Evolutionary conservation across 2,329 filamentous ascomycete species (phyloP).

Genomic region (Pseudopithomyces maydicus): DNA sequence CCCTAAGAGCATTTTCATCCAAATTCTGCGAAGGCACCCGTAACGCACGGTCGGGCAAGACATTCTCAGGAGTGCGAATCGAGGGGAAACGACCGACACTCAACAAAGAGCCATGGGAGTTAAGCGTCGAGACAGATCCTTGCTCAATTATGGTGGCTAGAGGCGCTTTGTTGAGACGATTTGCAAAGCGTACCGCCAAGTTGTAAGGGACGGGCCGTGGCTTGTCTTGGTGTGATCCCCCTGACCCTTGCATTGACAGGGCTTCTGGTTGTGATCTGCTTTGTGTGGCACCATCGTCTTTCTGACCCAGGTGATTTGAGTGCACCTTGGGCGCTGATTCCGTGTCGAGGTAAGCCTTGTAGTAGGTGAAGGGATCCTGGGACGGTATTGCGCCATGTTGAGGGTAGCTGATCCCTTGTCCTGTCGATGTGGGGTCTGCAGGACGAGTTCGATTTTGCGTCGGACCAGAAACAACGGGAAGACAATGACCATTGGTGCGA

Average conservation of each 20-base stretch:
- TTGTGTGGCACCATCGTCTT: slow-evolving; percentile 21
- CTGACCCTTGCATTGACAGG: slow-evolving; percentile 7
- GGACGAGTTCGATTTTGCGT: slow-evolving; percentile 14
- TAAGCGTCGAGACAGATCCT: slow-evolving; percentile 48
- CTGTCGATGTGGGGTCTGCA: slow-evolving; percentile 13
- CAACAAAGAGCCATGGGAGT: slow-evolving; percentile 37
- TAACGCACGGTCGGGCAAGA: slow-evolving; percentile 19
- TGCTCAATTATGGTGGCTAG: slow-evolving; percentile 53
- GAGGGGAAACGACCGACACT: slow-evolving; percentile 25
- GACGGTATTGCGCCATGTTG: slow-evolving; percentile 9
- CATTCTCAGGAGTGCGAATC: slow-evolving; percentile 17
- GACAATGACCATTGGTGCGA: slow-evolving; percentile 15
- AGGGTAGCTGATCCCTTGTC: slow-evolving; percentile 10
- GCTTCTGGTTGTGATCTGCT: slow-evolving; percentile 2
- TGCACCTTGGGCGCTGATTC: slow-evolving; percentile 5
- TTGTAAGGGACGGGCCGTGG: slow-evolving; percentile 28
- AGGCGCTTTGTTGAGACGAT: slow-evolving; percentile 41
- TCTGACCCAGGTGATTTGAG: slow-evolving; percentile 7
- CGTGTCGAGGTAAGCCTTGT: slow-evolving; percentile 22
- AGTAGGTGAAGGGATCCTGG: slow-evolving; percentile 27
- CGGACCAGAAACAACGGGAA: slow-evolving; percentile 9
- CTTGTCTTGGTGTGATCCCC: slow-evolving; percentile 22
- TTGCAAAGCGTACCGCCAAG: slow-evolving; percentile 31
- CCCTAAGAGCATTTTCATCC: slow-evolving; percentile 20
- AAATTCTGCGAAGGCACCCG: slow-evolving; percentile 22